Evolutionary conservation across 371 early-diverging fungal genomes (phyloP).

Genomic region (Syncephalastrum contaminatum): DNA sequence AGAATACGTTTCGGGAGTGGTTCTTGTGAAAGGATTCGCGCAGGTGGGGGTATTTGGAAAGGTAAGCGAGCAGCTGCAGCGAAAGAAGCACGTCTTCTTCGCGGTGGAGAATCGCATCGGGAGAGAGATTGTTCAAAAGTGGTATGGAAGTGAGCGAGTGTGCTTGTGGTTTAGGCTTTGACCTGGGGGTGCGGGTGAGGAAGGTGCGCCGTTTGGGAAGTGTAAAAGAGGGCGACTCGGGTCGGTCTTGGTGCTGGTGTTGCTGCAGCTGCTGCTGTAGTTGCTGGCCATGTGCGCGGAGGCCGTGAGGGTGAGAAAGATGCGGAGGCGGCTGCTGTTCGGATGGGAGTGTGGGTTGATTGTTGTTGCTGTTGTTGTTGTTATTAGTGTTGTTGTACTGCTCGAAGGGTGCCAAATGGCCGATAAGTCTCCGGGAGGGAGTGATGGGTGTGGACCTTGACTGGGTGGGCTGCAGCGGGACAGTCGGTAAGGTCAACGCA

Average conservation of each 20-base stretch:
- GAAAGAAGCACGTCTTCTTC: constrained; percentile 81
- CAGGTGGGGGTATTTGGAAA: constrained; percentile 77
- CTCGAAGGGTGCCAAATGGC: constrained; percentile 1
- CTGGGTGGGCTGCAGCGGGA: constrained; percentile 23
- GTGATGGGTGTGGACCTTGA: constrained; percentile 27
- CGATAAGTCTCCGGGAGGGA: constrained; percentile 24
- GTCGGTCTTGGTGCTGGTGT: not conserved
- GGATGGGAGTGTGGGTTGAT: not conserved
- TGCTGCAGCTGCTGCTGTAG: constrained; percentile 6
- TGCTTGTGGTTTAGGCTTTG: constrained; percentile 14
- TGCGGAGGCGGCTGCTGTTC: not conserved
- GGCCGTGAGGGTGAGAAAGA: constrained; percentile 2
- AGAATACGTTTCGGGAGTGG: constrained; percentile 62
- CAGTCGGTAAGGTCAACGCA: constrained; percentile 16
- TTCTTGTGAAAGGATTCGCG: constrained; percentile 65
- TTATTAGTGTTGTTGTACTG: too few species aligned
- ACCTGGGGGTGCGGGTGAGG: constrained; percentile 18
- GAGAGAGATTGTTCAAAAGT: constrained; percentile 19
- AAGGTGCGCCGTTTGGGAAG: constrained; percentile 25
- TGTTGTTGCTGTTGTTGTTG: not conserved
- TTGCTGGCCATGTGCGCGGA: not conserved
- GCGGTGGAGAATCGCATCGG: constrained; percentile 63
- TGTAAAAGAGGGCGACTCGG: constrained; percentile 2
- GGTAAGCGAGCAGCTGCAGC: constrained; percentile 80
- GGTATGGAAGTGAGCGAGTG: constrained; percentile 20